Evolutionary conservation across 2,329 filamentous ascomycete genomes (phyloP), one percentile per base, ranked within the genome.

Genomic region (Xylaria sp.): DNA sequence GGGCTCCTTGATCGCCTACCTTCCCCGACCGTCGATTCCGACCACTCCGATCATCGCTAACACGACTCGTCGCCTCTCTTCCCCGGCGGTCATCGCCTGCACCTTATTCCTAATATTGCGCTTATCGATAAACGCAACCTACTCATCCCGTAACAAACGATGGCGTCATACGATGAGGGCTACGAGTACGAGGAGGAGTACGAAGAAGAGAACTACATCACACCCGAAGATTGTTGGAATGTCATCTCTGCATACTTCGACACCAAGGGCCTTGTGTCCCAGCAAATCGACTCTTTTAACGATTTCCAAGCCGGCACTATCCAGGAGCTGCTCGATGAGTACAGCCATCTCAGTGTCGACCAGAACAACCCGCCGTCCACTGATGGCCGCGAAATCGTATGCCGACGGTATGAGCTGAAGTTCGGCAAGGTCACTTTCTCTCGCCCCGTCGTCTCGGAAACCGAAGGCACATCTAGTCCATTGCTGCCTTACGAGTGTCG

Each of bases 171-270:
- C 80, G 86, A 88, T 65, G 86, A 88, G 65, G 85, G 88, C 62
- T 87, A 90, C 72, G 93, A 94, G 79, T 91, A 91, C 70, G 89
- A 90, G 74, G 88, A 88, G 72, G 88, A 90, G 72, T 92, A 91
- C 76, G 89, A 69, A 28, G 66, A 87, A 68, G 90, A 92, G 71
- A 90, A 89, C 44, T 88, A 85, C 75, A 97, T 98, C 83, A 97
- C 94, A 32, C 93, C 94, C 70, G 96, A 98, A 84, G 97, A 99
- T 83, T 98, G 94, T 85, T 99, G 97, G 96, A 92, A 92, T 73
- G 95, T 98, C 78, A 98, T 99, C 80, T 94, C 93, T 66, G 92
- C 96, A 10, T 98, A 98, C 85, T 99, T 99, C 84, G 94, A 98
- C 76, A 89, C 90, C 72, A 99, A 98, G 83, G 95, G 96, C 77